These are phyloP conservation scores for Colletotrichum sp. DNA, from an alignment of 2,329 filamentous ascomycete species.

Conservation along the genomic window DNA sequence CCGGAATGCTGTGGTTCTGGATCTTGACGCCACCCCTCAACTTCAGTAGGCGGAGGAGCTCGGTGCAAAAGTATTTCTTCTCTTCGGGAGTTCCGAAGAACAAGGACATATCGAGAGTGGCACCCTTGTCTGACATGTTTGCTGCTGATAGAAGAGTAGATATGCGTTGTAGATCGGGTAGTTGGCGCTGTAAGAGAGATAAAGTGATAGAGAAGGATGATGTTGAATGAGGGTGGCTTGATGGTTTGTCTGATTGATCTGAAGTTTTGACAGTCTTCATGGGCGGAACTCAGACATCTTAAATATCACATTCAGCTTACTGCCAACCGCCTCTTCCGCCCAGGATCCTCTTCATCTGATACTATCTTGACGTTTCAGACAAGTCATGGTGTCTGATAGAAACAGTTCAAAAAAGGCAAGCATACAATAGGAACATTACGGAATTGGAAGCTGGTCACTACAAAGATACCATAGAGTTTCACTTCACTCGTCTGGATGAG, in stretches of 20 bases:
- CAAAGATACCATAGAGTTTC: neutral
- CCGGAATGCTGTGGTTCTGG: conserved; percentile 29
- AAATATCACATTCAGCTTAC: neutral
- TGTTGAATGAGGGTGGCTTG: neutral
- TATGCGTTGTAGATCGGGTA: neutral
- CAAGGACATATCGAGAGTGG: conserved; percentile 31
- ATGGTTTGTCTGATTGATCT: neutral
- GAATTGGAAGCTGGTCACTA: neutral
- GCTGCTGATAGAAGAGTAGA: neutral
- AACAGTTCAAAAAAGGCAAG: neutral
- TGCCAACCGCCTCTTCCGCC: neutral
- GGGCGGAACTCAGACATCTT: neutral
- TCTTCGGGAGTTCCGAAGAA: conserved; percentile 30
- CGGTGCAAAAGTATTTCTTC: conserved; percentile 27
- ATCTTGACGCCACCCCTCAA: conserved; percentile 25
- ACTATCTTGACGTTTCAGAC: neutral
- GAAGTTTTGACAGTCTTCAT: neutral
- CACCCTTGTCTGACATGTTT: neutral
- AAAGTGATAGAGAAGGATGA: no score
- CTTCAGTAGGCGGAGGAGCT: conserved; percentile 27
- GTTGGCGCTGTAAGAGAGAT: neutral
- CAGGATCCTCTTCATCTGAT: neutral
- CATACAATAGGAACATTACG: neutral
- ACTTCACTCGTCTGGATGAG: neutral
- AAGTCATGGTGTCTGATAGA: neutral